Conservation (phyloP, 495 filamentous ascomycete genomes). For the Parathielavia appendiculata region DNA sequence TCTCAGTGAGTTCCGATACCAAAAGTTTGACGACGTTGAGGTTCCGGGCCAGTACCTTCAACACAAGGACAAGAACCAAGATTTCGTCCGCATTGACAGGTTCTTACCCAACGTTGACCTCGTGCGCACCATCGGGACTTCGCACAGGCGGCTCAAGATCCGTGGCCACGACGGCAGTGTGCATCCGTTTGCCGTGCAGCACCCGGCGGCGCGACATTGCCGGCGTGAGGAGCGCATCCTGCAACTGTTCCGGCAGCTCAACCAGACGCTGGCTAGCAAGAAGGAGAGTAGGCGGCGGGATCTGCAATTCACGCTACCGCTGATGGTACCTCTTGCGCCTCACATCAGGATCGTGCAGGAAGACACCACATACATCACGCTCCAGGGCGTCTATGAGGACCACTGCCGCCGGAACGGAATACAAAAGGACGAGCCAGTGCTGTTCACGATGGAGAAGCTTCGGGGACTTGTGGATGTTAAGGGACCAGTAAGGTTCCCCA, state of each 20-base stretch:
- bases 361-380: constrained; percentile 86
- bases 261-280: constrained; percentile 77
- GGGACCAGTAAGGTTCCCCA: constrained; percentile 47
- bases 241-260: constrained; percentile 97
- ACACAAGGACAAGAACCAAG: constrained; percentile 96
- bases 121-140: constrained; percentile 78
- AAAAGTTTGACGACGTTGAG: constrained; percentile 98
- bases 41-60: constrained; percentile 94
- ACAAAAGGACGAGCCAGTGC: constrained; percentile 89
- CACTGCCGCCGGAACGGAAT: constrained; percentile 80
- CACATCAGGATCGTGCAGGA: constrained; percentile 92
- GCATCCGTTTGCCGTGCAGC: constrained; percentile 91
- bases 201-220: constrained; percentile 85
- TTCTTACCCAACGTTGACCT: constrained; percentile 93
- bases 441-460: constrained; percentile 92
- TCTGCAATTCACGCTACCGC: constrained; percentile 87
- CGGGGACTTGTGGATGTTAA: constrained; percentile 66
- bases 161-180: constrained; percentile 96
- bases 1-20: constrained; percentile 92
- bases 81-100: constrained; percentile 93
- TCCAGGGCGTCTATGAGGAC: constrained; percentile 93
- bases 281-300: constrained; percentile 94
- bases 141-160: constrained; percentile 88
- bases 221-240: constrained; percentile 90
- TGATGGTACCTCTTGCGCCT: constrained; percentile 91